These are phyloP conservation scores for Agaricus sinodeliciosus DNA, from an alignment of 768 basidiomycete genomes.

Conservation along the genomic window DNA sequence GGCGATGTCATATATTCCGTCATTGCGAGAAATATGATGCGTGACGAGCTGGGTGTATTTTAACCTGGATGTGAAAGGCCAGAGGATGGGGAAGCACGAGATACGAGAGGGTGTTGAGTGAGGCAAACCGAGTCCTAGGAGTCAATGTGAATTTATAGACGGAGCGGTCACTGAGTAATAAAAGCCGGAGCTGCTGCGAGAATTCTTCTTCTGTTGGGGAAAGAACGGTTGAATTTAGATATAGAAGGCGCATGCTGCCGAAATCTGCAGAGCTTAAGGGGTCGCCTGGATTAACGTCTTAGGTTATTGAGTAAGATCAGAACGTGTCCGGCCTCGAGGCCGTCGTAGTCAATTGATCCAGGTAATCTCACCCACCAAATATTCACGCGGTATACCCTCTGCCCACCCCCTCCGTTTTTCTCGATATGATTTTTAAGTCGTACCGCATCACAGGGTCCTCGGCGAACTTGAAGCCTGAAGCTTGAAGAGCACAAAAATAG, in stretches of 20 bases:
- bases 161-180: conserved; percentile 18
- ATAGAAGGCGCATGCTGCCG: conserved; percentile 26
- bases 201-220: conserved; percentile 21
- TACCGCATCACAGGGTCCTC: neutral
- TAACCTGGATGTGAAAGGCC: no score
- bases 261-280: conserved; percentile 23
- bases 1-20: conserved; percentile 59
- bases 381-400: conserved; percentile 10
- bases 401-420: conserved; percentile 1
- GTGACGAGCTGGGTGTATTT: neutral
- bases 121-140: conserved; percentile 17
- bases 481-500: neutral
- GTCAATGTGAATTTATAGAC: conserved; percentile 28
- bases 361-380: conserved; percentile 5
- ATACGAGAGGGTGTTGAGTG: conserved; percentile 17
- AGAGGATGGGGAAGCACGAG: conserved; percentile 11
- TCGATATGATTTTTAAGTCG: neutral
- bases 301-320: conserved; percentile 34
- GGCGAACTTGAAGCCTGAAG: neutral
- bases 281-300: conserved; percentile 28
- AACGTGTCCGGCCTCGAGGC: conserved; percentile 44
- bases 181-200: conserved; percentile 25
- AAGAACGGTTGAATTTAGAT: conserved; percentile 21
- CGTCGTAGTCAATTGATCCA: conserved; percentile 7
- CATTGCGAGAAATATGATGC: conserved; percentile 31